Conservation (phyloP, 768 basidiomycete genomes). For the Pulveroboletus sp. region DNA sequence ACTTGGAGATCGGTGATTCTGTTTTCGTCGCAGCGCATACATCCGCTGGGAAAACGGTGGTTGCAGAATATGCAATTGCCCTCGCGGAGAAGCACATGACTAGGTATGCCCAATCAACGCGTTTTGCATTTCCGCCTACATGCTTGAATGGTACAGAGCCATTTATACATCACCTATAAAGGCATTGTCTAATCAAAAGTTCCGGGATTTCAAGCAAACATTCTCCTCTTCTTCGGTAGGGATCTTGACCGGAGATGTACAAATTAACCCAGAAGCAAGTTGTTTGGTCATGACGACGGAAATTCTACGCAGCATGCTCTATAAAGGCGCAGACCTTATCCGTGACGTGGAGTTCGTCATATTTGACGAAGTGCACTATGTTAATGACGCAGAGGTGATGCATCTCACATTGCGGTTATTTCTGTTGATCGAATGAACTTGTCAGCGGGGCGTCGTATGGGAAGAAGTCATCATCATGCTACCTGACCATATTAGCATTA, state of each 20-base stretch:
- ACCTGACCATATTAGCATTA: conserved; percentile 97
- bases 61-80: conserved; percentile 98
- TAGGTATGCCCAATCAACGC: conserved; percentile 48
- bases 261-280: conserved; percentile 96
- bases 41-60: conserved; percentile 98
- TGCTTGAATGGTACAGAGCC: conserved; percentile 51
- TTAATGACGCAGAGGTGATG: conserved; percentile 94
- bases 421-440: conserved; percentile 13
- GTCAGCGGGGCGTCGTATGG: conserved; percentile 96
- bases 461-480: conserved; percentile 99
- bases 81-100: conserved; percentile 99
- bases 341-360: conserved; percentile 99
- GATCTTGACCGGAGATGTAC: conserved; percentile 97
- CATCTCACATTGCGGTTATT: conserved; percentile 5
- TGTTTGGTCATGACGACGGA: conserved; percentile 99
- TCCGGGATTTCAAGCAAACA: conserved; percentile 96
- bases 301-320: conserved; percentile 96
- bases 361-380: conserved; percentile 99
- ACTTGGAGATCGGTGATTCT: conserved; percentile 94
- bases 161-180: conserved; percentile 99
- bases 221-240: conserved; percentile 91
- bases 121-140: conserved; percentile 12
- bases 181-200: conserved; percentile 98
- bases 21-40: conserved; percentile 99
- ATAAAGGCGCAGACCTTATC: conserved; percentile 97